These are phyloP conservation scores for Penicillium taxi DNA, from an alignment of 495 filamentous ascomycete genomes.

Conservation along the genomic window DNA sequence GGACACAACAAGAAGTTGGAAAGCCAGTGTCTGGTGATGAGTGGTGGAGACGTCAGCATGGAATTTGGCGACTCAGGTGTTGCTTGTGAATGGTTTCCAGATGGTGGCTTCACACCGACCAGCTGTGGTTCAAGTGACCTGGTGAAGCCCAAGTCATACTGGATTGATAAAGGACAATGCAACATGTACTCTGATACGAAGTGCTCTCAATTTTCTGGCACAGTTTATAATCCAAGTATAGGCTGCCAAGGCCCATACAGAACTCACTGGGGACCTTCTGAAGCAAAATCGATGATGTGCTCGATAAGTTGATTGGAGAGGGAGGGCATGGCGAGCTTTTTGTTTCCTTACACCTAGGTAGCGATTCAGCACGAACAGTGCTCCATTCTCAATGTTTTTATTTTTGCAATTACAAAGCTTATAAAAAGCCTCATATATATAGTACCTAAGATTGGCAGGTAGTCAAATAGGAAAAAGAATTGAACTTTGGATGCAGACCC, in stretches of 20 bases:
- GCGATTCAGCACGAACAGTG: too few relatives aligned
- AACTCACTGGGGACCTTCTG: background rate
- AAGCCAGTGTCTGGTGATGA: constrained; percentile 2
- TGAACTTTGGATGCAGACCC: background rate
- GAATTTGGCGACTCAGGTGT: background rate
- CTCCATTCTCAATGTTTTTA: too few relatives aligned
- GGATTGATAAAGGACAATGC: constrained; percentile 1
- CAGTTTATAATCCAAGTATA: background rate
- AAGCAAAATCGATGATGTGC: background rate
- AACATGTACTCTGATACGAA: background rate
- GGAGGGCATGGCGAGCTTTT: too few relatives aligned
- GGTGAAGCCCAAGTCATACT: constrained; percentile 1
- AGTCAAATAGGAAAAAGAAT: background rate
- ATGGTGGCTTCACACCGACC: constrained; percentile 1
- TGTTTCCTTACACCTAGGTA: too few relatives aligned
- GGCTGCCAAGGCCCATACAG: background rate
- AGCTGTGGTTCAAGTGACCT: constrained; percentile 1
- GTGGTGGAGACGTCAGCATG: background rate
- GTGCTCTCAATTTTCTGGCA: background rate
- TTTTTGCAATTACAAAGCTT: too few relatives aligned
- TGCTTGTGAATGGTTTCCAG: constrained; percentile 7
- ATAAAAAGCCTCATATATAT: too few relatives aligned
- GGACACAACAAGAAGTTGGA: constrained; percentile 1
- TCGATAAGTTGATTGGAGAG: background rate
- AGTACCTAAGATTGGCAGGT: background rate